phyloP scores from a whole-genome alignment of 768 basidiomycete genomes.

The Mycena leptocephala region DNA sequence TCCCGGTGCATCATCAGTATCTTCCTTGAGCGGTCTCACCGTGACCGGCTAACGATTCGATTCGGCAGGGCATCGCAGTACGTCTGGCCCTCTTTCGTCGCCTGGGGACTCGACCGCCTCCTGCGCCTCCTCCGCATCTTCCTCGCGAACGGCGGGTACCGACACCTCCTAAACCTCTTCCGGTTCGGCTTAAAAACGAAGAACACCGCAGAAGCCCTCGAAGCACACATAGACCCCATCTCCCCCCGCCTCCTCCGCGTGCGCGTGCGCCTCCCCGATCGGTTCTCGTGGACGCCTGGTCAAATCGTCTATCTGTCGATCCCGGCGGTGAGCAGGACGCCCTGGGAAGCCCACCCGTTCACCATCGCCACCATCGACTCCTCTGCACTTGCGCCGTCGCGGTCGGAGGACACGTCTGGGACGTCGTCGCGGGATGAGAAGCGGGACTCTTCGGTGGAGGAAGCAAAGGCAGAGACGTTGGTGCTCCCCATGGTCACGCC shows the following conservation, averaged over 20 bases:
- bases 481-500: too few species aligned
- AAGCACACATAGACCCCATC: too few species aligned
- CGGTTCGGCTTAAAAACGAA: slow-evolving; percentile 35
- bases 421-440: background rate
- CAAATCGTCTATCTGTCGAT: slow-evolving; percentile 62
- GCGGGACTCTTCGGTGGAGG: background rate
- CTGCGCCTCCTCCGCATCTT: slow-evolving; percentile 55
- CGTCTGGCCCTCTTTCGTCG: slow-evolving; percentile 55
- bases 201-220: too few species aligned
- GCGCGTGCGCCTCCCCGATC: slow-evolving; percentile 49
- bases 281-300: slow-evolving; percentile 54
- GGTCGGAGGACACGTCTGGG: background rate
- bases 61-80: slow-evolving; percentile 50
- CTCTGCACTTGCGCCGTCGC: background rate
- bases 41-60: background rate
- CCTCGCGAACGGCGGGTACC: slow-evolving; percentile 49
- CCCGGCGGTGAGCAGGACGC: slow-evolving; percentile 43
- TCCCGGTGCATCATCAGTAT: too few species aligned
- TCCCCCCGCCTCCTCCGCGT: slow-evolving; percentile 59
- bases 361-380: slow-evolving; percentile 47
- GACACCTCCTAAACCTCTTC: slow-evolving; percentile 42
- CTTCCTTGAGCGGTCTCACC: too few species aligned
- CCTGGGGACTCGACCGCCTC: slow-evolving; percentile 61
- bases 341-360: slow-evolving; percentile 64
- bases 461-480: background rate